phyloP scores from a whole-genome alignment of 2,329 filamentous ascomycete genomes.

The Rhynchosporium agropyri region DNA sequence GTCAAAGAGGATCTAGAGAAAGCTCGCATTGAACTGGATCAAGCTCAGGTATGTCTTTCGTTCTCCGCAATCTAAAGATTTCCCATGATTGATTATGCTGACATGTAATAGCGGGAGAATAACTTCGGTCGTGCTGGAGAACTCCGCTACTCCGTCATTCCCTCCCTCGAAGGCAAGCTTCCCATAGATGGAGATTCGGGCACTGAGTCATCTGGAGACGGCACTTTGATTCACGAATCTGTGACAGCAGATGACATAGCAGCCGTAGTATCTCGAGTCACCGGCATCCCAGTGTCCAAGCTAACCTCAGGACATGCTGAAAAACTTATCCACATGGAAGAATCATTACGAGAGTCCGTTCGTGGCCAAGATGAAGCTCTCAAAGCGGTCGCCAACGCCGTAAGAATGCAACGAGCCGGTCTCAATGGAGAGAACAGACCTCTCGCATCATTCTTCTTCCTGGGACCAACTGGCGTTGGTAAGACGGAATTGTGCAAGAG shows the following conservation, averaged over 20 bases:
- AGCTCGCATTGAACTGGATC: conserved; percentile 81
- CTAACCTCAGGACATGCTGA: conserved; percentile 92
- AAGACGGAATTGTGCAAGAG: conserved; percentile 98
- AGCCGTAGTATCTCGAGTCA: conserved; percentile 84
- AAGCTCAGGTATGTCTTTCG: conserved; percentile 59
- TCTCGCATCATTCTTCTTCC: conserved; percentile 94
- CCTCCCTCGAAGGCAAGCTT: conserved; percentile 75
- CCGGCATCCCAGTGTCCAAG: conserved; percentile 86
- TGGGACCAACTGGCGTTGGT: conserved; percentile 93
- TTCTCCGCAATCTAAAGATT: neutral
- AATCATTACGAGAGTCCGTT: conserved; percentile 78
- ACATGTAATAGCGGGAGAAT: conserved; percentile 60
- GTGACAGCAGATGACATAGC: conserved; percentile 97
- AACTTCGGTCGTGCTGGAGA: conserved; percentile 92
- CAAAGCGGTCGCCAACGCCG: conserved; percentile 86
- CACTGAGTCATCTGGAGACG: conserved; percentile 40
- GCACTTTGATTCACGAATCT: conserved; percentile 81
- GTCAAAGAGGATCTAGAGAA: conserved; percentile 87
- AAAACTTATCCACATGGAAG: conserved; percentile 95
- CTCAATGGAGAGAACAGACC: conserved; percentile 90
- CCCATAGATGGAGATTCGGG: conserved; percentile 48
- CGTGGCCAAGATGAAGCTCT: conserved; percentile 94
- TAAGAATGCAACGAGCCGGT: conserved; percentile 90
- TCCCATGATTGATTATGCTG: conserved; percentile 7
- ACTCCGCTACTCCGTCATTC: conserved; percentile 85